These are phyloP conservation scores for Monosporascus sp. DNA, from an alignment of 2,329 filamentous ascomycete genomes.

Conservation along the genomic window DNA sequence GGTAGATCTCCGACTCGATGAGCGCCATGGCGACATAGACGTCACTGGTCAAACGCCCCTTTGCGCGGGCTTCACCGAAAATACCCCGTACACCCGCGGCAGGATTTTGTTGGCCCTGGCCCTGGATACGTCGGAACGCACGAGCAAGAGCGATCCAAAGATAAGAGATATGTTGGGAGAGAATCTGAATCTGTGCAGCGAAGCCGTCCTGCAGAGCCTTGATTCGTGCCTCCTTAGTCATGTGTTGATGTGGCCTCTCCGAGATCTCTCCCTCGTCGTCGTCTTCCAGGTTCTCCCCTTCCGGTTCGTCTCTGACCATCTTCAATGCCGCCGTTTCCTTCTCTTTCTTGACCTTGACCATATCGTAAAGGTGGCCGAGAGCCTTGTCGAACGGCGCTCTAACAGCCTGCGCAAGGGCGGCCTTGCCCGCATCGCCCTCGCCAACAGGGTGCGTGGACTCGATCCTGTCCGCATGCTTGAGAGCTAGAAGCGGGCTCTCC, in stretches of 20 bases:
- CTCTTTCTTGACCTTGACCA: constrained; percentile 68
- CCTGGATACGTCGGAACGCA: constrained; percentile 89
- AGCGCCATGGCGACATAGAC: constrained; percentile 91
- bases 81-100: constrained; percentile 73
- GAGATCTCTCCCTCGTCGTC: constrained; percentile 47
- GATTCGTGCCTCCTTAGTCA: constrained; percentile 60
- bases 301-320: constrained; percentile 30
- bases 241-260: constrained; percentile 37
- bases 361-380: constrained; percentile 80
- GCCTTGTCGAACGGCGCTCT: constrained; percentile 79
- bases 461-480: constrained; percentile 83
- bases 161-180: constrained; percentile 83
- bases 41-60: constrained; percentile 85
- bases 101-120: constrained; percentile 62
- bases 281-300: constrained; percentile 33
- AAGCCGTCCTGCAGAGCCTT: constrained; percentile 61
- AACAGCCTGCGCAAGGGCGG: constrained; percentile 71
- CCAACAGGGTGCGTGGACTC: constrained; percentile 73
- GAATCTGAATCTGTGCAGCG: constrained; percentile 64
- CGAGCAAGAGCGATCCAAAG: constrained; percentile 94
- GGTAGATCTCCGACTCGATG: constrained; percentile 94
- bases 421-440: constrained; percentile 69
- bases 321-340: constrained; percentile 57
- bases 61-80: constrained; percentile 82
- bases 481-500: constrained; percentile 83